A percentile compares a stretch with the other conserved stretches of the same genome.
These are phyloP conservation scores for Pelargonium australe DNA, from an alignment of 441 rosid species.

Conservation along the genomic window DNA sequence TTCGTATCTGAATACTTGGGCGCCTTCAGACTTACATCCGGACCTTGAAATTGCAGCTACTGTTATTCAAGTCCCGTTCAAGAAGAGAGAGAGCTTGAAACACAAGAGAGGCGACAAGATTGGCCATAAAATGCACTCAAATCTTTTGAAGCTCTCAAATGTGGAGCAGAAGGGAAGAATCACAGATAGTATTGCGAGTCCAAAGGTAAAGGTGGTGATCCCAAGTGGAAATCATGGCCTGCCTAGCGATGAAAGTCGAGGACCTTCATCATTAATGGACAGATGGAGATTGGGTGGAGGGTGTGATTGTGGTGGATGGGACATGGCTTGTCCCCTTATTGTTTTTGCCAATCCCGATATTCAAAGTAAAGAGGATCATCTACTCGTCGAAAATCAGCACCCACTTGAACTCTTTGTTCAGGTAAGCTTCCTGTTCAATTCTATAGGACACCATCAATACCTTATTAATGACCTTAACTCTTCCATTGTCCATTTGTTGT, in stretches of 20 bases:
- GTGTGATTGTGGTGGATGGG: conserved; percentile 99
- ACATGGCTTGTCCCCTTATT: conserved; percentile 84
- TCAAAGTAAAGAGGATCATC: conserved; percentile 42
- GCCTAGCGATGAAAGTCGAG: conserved; percentile 42
- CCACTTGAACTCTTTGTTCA: conserved; percentile 63
- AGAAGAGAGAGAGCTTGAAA: conserved; percentile 69
- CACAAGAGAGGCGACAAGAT: conserved; percentile 32
- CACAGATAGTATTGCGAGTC: conserved; percentile 20
- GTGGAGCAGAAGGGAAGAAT: conserved; percentile 34
- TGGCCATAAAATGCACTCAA: conserved; percentile 31
- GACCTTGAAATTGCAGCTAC: conserved; percentile 71
- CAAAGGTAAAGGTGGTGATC: conserved; percentile 55
- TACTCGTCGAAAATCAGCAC: conserved; percentile 41
- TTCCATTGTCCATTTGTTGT: neutral
- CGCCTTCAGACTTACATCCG: conserved; percentile 38
- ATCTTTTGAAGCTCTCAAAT: conserved; percentile 45
- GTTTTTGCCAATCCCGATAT: conserved; percentile 52
- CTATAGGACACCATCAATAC: neutral
- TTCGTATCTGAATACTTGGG: conserved; percentile 36
- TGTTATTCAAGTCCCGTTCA: conserved; percentile 56
- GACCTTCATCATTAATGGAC: conserved; percentile 71
- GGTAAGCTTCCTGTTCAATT: conserved; percentile 36
- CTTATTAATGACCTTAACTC: too few species aligned
- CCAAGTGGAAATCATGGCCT: conserved; percentile 80
- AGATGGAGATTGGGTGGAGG: conserved; percentile 93